These are phyloP conservation scores for Gyrodon lividus DNA, from an alignment of 768 basidiomycete species.

Conservation along the genomic window DNA sequence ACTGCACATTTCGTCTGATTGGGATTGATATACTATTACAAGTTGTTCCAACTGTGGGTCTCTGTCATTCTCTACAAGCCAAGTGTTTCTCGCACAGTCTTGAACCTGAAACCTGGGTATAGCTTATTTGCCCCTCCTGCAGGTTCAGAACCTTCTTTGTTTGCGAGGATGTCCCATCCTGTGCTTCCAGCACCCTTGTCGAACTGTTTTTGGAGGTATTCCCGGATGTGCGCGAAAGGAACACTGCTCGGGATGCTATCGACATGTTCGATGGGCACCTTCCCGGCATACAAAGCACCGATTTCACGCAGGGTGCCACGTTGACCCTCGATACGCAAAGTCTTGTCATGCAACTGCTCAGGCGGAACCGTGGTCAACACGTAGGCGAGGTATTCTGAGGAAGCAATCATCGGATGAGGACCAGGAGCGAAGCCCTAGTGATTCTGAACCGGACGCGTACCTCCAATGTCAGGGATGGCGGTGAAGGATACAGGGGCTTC, in stretches of 20 bases:
- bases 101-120: conserved; percentile 22
- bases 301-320: conserved; percentile 16
- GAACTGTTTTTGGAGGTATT: conserved; percentile 13
- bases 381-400: conserved; percentile 27
- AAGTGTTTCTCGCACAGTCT: conserved; percentile 15
- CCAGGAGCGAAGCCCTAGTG: background rate
- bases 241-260: conserved; percentile 17
- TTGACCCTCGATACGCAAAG: conserved; percentile 27
- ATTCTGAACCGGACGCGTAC: conserved; percentile 5
- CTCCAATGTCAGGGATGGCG: conserved; percentile 22
- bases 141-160: conserved; percentile 8
- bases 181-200: conserved; percentile 22
- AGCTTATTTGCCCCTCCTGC: conserved; percentile 22
- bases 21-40: background rate
- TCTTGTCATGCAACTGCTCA: conserved; percentile 9
- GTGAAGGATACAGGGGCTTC: conserved; percentile 23
- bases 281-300: conserved; percentile 4
- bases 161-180: conserved; percentile 15
- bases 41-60: background rate
- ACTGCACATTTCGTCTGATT: too few relatives aligned
- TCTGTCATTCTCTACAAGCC: background rate
- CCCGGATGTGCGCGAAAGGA: conserved; percentile 8
- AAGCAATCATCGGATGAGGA: conserved; percentile 16
- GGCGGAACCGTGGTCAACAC: conserved; percentile 20
- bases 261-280: conserved; percentile 14